A percentile compares a stretch with the other conserved stretches of the same genome.
phyloP scores from a whole-genome alignment of 495 filamentous ascomycete genomes.

The Penicillium roqueforti region DNA sequence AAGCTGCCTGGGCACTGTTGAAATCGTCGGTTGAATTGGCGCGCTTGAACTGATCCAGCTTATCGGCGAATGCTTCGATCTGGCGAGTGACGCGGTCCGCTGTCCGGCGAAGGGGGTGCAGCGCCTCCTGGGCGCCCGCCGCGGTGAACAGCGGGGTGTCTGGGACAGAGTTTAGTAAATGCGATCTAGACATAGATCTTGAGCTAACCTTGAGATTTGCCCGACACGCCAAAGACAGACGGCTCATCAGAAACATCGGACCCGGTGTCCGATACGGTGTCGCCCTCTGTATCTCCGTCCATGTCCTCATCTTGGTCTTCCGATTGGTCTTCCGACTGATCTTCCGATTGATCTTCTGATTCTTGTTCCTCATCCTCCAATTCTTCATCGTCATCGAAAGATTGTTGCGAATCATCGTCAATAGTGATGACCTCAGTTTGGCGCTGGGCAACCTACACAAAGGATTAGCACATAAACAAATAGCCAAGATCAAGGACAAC shows the following conservation, averaged over 20 bases:
- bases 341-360: slow-evolving; percentile 7
- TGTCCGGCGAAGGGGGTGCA: slow-evolving; percentile 54
- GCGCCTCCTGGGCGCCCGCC: slow-evolving; percentile 45
- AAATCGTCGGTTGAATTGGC: slow-evolving; percentile 36
- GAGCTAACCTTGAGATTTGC: slow-evolving; percentile 18
- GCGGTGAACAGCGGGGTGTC: slow-evolving; percentile 44
- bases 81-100: slow-evolving; percentile 59
- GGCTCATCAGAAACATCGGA: slow-evolving; percentile 21
- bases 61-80: slow-evolving; percentile 62
- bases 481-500: background rate
- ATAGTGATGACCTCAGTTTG: slow-evolving; percentile 41
- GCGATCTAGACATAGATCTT: background rate
- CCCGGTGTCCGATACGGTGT: slow-evolving; percentile 16
- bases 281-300: slow-evolving; percentile 24
- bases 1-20: slow-evolving; percentile 39
- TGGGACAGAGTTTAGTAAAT: slow-evolving; percentile 18
- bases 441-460: slow-evolving; percentile 20
- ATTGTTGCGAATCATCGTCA: slow-evolving; percentile 32
- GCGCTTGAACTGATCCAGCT: slow-evolving; percentile 56
- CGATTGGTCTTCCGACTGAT: slow-evolving; percentile 16
- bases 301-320: slow-evolving; percentile 27
- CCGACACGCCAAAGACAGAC: slow-evolving; percentile 8
- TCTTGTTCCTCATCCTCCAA: slow-evolving; percentile 17
- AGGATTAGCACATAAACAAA: slow-evolving; percentile 18
- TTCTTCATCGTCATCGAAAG: slow-evolving; percentile 26